phyloP scores from a whole-genome alignment of 176 grass and related monocot species.

The Zea luxurians region DNA sequence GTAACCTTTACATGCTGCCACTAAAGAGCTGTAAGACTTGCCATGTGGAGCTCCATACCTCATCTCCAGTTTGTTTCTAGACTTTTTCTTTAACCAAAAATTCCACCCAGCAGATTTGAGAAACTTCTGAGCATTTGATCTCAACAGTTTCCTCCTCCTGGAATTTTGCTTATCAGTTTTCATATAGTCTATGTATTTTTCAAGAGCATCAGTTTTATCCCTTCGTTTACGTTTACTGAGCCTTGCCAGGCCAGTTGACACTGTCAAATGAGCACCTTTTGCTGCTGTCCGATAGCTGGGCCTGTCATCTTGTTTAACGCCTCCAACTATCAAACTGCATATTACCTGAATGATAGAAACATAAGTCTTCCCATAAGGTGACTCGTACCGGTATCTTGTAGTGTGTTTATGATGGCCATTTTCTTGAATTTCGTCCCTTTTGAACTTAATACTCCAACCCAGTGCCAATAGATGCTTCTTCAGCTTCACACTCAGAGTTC shows the following conservation, averaged over 20 bases:
- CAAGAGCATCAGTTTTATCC: slow-evolving; percentile 41
- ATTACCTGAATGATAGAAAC: slow-evolving; percentile 50
- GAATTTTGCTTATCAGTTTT: slow-evolving; percentile 38
- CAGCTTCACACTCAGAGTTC: slow-evolving; percentile 31
- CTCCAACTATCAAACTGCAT: slow-evolving; percentile 26
- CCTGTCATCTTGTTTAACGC: slow-evolving; percentile 26
- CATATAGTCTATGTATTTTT: slow-evolving; percentile 47
- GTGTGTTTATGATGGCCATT: slow-evolving; percentile 21
- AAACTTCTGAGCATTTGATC: slow-evolving; percentile 56
- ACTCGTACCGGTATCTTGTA: slow-evolving; percentile 47
- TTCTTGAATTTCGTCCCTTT: slow-evolving; percentile 17
- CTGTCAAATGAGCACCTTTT: slow-evolving; percentile 19
- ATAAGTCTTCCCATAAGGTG: slow-evolving; percentile 55
- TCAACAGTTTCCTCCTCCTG: slow-evolving; percentile 39
- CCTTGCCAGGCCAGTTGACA: not conserved
- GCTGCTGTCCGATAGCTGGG: slow-evolving; percentile 7
- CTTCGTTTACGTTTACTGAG: slow-evolving; percentile 37
- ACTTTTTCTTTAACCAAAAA: slow-evolving; percentile 21
- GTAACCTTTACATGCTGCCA: slow-evolving; percentile 59
- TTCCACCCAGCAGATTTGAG: slow-evolving; percentile 62
- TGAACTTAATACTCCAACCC: slow-evolving; percentile 67
- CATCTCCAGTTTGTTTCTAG: slow-evolving; percentile 34
- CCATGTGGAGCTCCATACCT: slow-evolving; percentile 48
- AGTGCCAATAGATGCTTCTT: slow-evolving; percentile 70
- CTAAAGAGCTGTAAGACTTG: slow-evolving; percentile 56